Evolutionary conservation across 495 filamentous ascomycete species (phyloP).

Genomic region (Bombardia bombarda): DNA sequence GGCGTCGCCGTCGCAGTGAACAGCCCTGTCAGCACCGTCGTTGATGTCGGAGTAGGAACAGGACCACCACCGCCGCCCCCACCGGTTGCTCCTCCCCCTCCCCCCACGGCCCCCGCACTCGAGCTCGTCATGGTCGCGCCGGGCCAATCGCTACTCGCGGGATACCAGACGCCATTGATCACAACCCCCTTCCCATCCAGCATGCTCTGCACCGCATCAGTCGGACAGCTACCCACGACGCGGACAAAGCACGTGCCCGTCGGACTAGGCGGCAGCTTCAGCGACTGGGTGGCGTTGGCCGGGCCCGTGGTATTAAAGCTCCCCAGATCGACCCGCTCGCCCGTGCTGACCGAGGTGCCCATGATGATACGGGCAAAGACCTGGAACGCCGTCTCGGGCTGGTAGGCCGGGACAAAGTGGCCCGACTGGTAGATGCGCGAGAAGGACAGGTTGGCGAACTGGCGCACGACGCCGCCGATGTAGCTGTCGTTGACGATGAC

Average conservation of each 20-base stretch:
- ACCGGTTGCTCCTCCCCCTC: too few relatives aligned
- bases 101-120: neutral
- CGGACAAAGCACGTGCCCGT: slow-evolving; percentile 52
- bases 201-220: slow-evolving; percentile 38
- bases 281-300: slow-evolving; percentile 34
- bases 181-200: slow-evolving; percentile 33
- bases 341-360: slow-evolving; percentile 55
- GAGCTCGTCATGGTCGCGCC: slow-evolving; percentile 20
- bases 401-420: slow-evolving; percentile 65
- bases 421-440: slow-evolving; percentile 62
- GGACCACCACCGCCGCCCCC: slow-evolving; percentile 5
- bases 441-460: slow-evolving; percentile 63
- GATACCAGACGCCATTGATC: slow-evolving; percentile 48
- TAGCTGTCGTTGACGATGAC: slow-evolving; percentile 45
- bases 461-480: slow-evolving; percentile 55
- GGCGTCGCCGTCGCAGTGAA: slow-evolving; percentile 22
- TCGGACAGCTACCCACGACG: slow-evolving; percentile 37
- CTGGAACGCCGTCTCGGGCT: slow-evolving; percentile 55
- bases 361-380: slow-evolving; percentile 58
- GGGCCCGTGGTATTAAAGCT: slow-evolving; percentile 48
- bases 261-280: slow-evolving; percentile 32
- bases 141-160: slow-evolving; percentile 31
- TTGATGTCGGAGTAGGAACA: slow-evolving; percentile 21
- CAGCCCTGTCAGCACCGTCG: slow-evolving; percentile 15
- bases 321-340: slow-evolving; percentile 38